Base-by-base conservation (phyloP, 805 yeast species). In the Wickerhamiella azyma region DNA sequence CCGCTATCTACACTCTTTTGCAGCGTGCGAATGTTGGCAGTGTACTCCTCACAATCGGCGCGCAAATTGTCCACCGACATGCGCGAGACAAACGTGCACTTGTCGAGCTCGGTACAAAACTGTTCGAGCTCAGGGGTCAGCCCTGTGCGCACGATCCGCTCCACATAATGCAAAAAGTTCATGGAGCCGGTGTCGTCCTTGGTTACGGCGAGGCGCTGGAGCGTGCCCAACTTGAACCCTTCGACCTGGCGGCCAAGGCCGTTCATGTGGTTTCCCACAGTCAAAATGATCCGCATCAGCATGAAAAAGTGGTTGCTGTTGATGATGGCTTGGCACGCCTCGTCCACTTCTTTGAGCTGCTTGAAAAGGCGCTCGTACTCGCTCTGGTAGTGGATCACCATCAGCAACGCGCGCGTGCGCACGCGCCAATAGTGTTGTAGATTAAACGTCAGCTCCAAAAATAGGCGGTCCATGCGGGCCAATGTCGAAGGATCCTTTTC, bases 191-290 rank as follows among this genome's bases (percentile, higher is more conserved):
- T 74, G 24, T 81, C 85, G 63, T 89, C 96, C 59, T 92, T 92
- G 65, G 94, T 79, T 54, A 94, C 86, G 28, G 81, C 84, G 48
- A 92, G 70, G 54, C 97, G 69, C 57, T 86, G 96, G 45, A 92
- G 69, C n/a, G 96, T 84, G 39, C 84, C 80, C 49, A 92, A 67
- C 56, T 82, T 81, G 70, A 94, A 94, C 2, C 99, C 99, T 53
- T 75, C 73, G 1, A 96, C 97, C 60, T 86, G 94, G 55, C 86
- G 88, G 2, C 85, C 70, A n/a, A 77, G 68, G 56, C 86, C 95
- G 60, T 94, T 92, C 98, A 92, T 92, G 61, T 79, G 89, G 61
- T 92, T 92, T 49, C 98, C 99, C 43, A 92, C 92, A 3, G 88
- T 79, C 52, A 88, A 68, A 50, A 92, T 89, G 40, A 92, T 76